Percentiles rank a stretch among this genome's conserved stretches.
Evolutionary conservation across 164 flowering plant species (phyloP).

Genomic region (Dillenia turbinata): DNA sequence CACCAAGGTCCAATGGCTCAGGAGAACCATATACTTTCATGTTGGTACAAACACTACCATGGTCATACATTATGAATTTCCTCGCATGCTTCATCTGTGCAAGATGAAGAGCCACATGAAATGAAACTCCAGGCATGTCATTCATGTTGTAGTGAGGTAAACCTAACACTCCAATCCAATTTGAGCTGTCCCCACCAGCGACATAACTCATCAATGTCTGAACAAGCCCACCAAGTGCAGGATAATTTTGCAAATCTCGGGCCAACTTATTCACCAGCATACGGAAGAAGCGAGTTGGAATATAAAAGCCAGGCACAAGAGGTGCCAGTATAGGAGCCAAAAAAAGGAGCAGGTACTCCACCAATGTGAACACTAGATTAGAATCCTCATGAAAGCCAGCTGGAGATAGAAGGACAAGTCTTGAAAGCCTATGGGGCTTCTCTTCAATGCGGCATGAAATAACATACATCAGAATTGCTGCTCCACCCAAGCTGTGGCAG

Average conservation of each 20-base stretch:
- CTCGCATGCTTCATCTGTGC: conserved; percentile 79
- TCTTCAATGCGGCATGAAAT: conserved; percentile 66
- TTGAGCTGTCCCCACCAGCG: conserved; percentile 97
- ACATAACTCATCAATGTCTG: conserved; percentile 90
- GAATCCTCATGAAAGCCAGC: conserved; percentile 97
- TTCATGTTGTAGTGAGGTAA: conserved; percentile 94
- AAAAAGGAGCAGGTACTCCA: conserved; percentile 40
- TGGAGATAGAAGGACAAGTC: conserved; percentile 80
- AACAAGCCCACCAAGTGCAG: conserved; percentile 96
- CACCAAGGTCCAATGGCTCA: conserved; percentile 80
- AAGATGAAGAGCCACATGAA: conserved; percentile 73
- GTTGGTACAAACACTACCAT: conserved; percentile 67
- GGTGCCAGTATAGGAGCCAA: conserved; percentile 64
- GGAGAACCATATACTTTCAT: conserved; percentile 67
- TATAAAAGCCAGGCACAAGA: conserved; percentile 75
- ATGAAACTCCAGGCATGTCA: conserved; percentile 96
- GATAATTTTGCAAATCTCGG: conserved; percentile 87
- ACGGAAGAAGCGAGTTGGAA: conserved; percentile 93
- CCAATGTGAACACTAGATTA: conserved; percentile 37
- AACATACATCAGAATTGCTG: conserved; percentile 80
- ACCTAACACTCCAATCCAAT: conserved; percentile 92
- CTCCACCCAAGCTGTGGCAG: conserved; percentile 96
- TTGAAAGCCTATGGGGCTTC: conserved; percentile 84
- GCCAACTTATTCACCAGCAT: conserved; percentile 95
- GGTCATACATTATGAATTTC: conserved; percentile 79